Evolutionary conservation across 345 rosid genomes (phyloP).

Genomic region (Ricinus communis): DNA sequence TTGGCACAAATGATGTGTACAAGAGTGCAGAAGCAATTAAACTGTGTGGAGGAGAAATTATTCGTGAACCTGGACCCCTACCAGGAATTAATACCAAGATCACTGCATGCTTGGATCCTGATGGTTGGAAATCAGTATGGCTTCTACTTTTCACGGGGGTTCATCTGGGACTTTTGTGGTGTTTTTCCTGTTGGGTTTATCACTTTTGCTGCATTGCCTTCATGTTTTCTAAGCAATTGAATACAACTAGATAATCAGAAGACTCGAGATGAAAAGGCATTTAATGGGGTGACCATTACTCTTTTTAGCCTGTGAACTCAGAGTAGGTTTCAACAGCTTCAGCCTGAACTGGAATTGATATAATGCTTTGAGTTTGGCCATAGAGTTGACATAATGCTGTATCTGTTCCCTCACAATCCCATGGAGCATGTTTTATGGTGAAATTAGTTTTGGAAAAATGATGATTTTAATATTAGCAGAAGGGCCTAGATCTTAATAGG

Average conservation of each 20-base stretch:
- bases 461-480: background rate
- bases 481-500: background rate
- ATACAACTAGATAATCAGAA: background rate
- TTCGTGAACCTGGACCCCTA: slow-evolving; percentile 87
- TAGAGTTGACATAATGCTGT: background rate
- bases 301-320: too few relatives aligned
- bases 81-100: slow-evolving; percentile 93
- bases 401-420: background rate
- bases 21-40: slow-evolving; percentile 88
- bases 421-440: background rate
- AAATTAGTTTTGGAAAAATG: background rate
- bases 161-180: slow-evolving; percentile 5
- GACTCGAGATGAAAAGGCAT: background rate
- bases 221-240: background rate
- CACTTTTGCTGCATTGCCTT: background rate
- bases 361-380: background rate
- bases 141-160: background rate
- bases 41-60: slow-evolving; percentile 76
- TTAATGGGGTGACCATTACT: background rate
- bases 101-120: slow-evolving; percentile 93
- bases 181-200: slow-evolving; percentile 2
- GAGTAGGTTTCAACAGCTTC: background rate
- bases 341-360: background rate
- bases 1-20: slow-evolving; percentile 92
- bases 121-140: slow-evolving; percentile 92